Percentiles rank a stretch among this genome's conserved stretches.
phyloP scores from a whole-genome alignment of 129 eudicot species.

The Artemisia tridentata region DNA sequence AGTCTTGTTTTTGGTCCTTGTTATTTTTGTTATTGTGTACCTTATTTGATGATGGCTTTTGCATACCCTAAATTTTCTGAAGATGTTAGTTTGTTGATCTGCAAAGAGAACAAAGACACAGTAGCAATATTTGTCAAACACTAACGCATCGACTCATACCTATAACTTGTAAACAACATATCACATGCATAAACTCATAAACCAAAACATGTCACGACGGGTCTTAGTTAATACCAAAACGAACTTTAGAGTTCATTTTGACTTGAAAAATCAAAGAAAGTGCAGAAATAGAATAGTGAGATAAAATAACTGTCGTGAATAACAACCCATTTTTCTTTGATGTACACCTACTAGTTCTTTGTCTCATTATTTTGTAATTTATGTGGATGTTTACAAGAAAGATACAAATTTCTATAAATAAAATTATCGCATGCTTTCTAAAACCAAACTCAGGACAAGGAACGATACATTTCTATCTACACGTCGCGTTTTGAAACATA shows the following conservation, averaged over 20 bases:
- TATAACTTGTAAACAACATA: too few species aligned
- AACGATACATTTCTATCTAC: background rate
- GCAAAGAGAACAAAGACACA: background rate
- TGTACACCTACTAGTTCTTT: slow-evolving; percentile 1
- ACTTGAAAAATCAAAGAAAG: too few species aligned
- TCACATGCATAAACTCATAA: too few species aligned
- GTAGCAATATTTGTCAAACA: too few species aligned
- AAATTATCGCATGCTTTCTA: background rate
- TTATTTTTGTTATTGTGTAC: slow-evolving; percentile 9
- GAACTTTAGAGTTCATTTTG: too few species aligned
- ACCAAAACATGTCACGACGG: too few species aligned
- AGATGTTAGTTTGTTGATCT: background rate
- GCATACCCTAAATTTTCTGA: background rate
- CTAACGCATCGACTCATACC: too few species aligned
- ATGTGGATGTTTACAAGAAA: slow-evolving; percentile 6
- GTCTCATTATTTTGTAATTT: background rate
- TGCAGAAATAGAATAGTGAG: background rate
- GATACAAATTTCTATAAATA: background rate
- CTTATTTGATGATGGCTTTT: background rate
- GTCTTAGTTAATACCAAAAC: too few species aligned
- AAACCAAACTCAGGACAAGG: background rate
- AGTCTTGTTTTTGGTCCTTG: background rate
- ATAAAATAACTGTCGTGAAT: too few species aligned
- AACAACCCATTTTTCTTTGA: slow-evolving; percentile 7
- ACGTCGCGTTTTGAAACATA: background rate